Conservation (phyloP, 2,329 filamentous ascomycete genomes). For the Diaporthe eres region DNA sequence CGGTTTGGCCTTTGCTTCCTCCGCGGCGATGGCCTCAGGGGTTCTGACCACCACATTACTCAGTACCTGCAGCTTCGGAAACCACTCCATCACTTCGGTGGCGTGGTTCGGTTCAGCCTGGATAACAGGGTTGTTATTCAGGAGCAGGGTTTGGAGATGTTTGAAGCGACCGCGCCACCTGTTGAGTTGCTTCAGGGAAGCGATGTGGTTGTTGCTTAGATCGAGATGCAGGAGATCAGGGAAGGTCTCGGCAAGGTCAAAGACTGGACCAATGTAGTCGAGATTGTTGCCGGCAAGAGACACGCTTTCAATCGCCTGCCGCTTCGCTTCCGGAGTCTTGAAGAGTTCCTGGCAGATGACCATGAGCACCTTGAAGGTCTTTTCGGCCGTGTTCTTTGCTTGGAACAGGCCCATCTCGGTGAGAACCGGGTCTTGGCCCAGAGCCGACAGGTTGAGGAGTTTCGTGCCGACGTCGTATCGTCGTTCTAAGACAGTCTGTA, state of each 20-base stretch:
- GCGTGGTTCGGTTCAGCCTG: conserved; percentile 73
- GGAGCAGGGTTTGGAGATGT: conserved; percentile 83
- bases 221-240: conserved; percentile 91
- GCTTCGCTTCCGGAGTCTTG: conserved; percentile 78
- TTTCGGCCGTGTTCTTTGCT: conserved; percentile 78
- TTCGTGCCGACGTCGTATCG: conserved; percentile 82
- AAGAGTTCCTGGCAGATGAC: conserved; percentile 85
- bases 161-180: conserved; percentile 86
- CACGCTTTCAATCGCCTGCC: conserved; percentile 84
- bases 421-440: conserved; percentile 81
- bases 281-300: conserved; percentile 87
- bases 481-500: conserved; percentile 78
- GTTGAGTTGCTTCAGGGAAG: conserved; percentile 75
- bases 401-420: conserved; percentile 82
- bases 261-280: conserved; percentile 79
- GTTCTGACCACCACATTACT: conserved; percentile 83
- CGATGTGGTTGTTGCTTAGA: conserved; percentile 86
- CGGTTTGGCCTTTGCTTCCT: conserved; percentile 63
- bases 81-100: conserved; percentile 83
- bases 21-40: conserved; percentile 75
- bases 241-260: conserved; percentile 82
- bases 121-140: conserved; percentile 84
- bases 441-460: conserved; percentile 84
- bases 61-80: conserved; percentile 82
- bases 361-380: conserved; percentile 95